Evolutionary conservation across 2,329 filamentous ascomycete species (phyloP), one percentile per base, ranked within the genome.

Genomic region (Eurotiales sp.): DNA sequence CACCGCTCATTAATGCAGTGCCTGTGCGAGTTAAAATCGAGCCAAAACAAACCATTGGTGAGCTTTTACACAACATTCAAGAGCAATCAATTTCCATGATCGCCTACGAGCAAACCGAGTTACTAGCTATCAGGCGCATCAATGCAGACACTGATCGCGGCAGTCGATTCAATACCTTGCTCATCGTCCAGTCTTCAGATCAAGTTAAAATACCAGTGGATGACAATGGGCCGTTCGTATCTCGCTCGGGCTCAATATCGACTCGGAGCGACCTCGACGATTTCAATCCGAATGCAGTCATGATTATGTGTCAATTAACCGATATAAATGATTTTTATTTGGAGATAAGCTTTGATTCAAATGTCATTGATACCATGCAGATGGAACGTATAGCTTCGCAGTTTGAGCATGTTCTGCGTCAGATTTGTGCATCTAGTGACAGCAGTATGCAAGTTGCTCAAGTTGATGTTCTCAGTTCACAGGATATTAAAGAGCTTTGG

Each of bases 81-180:
- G 7, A 42, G 8, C 44, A 77, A 50, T 77, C 74, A 0, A 68
- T 80, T 0, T 66, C 71, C 4, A 74, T 78, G 47, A 82, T 83
- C 2, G 65, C 74, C 11, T 50, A 29, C 12, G 51, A 53, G 27
- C 40, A 53, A 14, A 37, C 29, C 3, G 51, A 39, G 14, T 21
- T 53, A 15, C 47, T 37, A 6, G 12, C 12, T 3, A 53, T 53
- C 23, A 37, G 50, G 11, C 43, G 27, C 8, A 30, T 52, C 15
- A 46, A 42, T 12, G 10, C 19, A 1, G 43, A 47, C 8, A 34
- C 37, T 14, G 39, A 46, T 4, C 17, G 45, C n/a, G 37, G 36
- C 1, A 41, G 36, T 30, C 34, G 19, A 8, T 52, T 52, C 15
- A 30, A 52, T 11, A 47, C 50, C 1, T 29, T 52, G 27, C 21